A percentile compares a stretch with the other conserved stretches of the same genome.
These are phyloP conservation scores for Ceratobasidium sp. DNA, from an alignment of 1,284 basidiomycete genomes.

Conservation along the genomic window DNA sequence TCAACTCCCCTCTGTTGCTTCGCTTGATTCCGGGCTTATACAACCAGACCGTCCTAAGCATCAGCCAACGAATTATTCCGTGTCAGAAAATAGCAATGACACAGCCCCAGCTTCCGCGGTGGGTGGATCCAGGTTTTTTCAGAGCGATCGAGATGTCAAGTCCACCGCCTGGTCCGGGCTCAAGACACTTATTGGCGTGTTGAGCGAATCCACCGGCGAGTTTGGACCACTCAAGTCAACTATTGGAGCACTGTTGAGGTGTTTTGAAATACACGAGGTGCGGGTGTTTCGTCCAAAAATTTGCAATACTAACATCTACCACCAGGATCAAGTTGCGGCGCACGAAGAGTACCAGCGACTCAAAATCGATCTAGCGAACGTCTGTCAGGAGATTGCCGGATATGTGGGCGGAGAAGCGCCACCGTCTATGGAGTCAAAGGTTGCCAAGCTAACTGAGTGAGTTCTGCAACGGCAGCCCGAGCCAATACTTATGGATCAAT, in stretches of 20 bases:
- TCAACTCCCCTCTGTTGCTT: too few relatives aligned
- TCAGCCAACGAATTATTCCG: too few relatives aligned
- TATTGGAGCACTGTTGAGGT: background rate
- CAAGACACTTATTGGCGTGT: background rate
- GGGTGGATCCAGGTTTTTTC: too few relatives aligned
- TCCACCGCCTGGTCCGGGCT: background rate
- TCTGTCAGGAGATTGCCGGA: background rate
- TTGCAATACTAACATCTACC: background rate
- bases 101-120: too few relatives aligned
- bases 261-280: conserved; percentile 1
- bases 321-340: background rate
- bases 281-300: background rate
- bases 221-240: conserved; percentile 17
- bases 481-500: background rate
- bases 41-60: too few relatives aligned
- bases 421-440: background rate
- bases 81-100: too few relatives aligned
- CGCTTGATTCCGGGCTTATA: too few relatives aligned
- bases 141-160: background rate
- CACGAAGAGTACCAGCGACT: conserved; percentile 7
- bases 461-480: background rate
- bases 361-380: background rate
- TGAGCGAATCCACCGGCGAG: background rate
- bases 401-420: too few relatives aligned
- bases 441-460: background rate